Percentiles rank a stretch among this genome's conserved stretches.
Evolutionary conservation across 257 asterid species (phyloP).

Genomic region (Solanum virginianum): DNA sequence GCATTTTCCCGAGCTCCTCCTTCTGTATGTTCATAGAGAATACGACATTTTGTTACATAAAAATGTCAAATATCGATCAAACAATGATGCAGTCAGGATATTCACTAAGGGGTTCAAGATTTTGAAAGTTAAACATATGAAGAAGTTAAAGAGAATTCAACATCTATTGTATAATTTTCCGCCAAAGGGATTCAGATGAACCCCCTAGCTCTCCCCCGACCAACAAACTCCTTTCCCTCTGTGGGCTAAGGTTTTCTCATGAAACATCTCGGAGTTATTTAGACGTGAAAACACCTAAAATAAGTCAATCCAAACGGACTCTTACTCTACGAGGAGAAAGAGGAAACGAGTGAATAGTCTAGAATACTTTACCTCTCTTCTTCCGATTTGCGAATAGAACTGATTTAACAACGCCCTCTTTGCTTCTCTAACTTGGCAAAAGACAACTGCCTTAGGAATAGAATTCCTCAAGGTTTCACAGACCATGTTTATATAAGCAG

Average conservation of each 20-base stretch:
- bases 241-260: neutral
- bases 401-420: constrained; percentile 58
- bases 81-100: neutral
- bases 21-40: constrained; percentile 32
- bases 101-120: neutral
- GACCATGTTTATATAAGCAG: constrained; percentile 70
- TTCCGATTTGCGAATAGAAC: constrained; percentile 80
- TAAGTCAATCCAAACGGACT: too few species aligned
- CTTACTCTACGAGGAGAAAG: neutral
- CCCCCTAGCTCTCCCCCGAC: neutral
- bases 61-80: neutral
- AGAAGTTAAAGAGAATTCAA: neutral
- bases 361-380: constrained; percentile 65
- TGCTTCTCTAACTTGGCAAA: constrained; percentile 92
- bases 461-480: constrained; percentile 72
- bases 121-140: neutral
- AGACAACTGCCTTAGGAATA: constrained; percentile 96
- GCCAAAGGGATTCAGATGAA: neutral
- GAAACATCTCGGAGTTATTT: neutral
- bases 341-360: neutral
- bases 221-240: neutral
- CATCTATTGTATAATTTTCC: neutral
- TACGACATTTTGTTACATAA: neutral
- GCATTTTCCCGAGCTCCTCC: constrained; percentile 85
- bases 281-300: too few species aligned